phyloP scores from a whole-genome alignment of 2,329 filamentous ascomycete genomes.

The Ascochyta pisi region DNA sequence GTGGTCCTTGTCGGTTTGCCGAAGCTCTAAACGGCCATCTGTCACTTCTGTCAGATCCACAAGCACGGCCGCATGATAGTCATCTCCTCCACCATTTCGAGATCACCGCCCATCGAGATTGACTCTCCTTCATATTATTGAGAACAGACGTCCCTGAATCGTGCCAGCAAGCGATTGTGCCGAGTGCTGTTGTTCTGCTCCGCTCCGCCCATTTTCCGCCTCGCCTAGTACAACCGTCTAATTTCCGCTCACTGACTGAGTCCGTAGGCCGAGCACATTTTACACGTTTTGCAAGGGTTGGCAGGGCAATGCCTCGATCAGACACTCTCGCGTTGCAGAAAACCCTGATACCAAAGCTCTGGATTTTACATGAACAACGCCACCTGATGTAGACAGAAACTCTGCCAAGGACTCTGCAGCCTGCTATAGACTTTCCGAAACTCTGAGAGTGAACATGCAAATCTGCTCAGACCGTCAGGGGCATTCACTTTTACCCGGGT shows the following conservation, averaged over 20 bases:
- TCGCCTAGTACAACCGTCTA: conserved; percentile 1
- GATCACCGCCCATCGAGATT: conserved; percentile 3
- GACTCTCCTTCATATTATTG: conserved; percentile 3
- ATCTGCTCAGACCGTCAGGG: neutral
- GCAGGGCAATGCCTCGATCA: too few relatives aligned
- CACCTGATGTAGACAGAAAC: too few relatives aligned
- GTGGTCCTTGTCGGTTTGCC: conserved; percentile 4
- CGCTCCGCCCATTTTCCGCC: conserved; percentile 12
- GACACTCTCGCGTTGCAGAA: too few relatives aligned
- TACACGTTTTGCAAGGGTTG: neutral
- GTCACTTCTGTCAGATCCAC: conserved; percentile 15
- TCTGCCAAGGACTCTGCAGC: too few relatives aligned
- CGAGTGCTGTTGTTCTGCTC: conserved; percentile 8
- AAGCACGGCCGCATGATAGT: conserved; percentile 13
- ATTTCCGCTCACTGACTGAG: conserved; percentile 13
- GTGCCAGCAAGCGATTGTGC: neutral
- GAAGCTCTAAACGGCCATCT: conserved; percentile 8
- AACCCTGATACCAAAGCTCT: too few relatives aligned
- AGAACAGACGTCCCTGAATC: conserved; percentile 1
- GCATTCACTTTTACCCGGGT: conserved; percentile 9
- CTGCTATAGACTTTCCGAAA: too few relatives aligned
- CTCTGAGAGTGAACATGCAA: too few relatives aligned
- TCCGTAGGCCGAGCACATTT: neutral
- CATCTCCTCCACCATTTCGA: conserved; percentile 1
- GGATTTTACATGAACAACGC: too few relatives aligned